Conservation (phyloP, 2,329 filamentous ascomycete species). For the Talaromyces sp. region DNA sequence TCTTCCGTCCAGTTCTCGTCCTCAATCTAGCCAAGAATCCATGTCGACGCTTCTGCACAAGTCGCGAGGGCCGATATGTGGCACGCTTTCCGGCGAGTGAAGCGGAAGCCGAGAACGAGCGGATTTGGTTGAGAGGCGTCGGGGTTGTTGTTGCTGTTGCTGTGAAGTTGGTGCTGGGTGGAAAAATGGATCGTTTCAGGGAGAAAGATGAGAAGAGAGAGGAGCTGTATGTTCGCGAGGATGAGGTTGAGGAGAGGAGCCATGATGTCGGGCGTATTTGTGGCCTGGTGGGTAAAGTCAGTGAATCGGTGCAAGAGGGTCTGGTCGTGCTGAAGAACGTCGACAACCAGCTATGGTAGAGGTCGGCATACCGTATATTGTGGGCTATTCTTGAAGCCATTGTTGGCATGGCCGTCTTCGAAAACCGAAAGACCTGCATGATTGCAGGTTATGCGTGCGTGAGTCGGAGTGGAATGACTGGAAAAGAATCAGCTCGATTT, state of each 20-base stretch:
- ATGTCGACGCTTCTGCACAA: constrained; percentile 60
- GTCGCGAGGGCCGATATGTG: constrained; percentile 58
- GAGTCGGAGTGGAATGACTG: background rate
- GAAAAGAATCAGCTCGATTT: background rate
- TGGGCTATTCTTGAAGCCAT: constrained; percentile 21
- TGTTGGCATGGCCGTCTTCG: constrained; percentile 27
- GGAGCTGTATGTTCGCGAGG: constrained; percentile 2
- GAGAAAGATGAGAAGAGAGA: constrained; percentile 4
- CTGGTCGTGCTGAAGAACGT: no score
- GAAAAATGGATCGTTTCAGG: background rate
- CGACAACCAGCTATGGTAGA: no score
- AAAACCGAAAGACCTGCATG: constrained; percentile 35
- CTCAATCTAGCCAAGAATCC: constrained; percentile 56
- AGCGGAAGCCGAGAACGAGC: constrained; percentile 44
- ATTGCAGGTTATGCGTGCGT: constrained; percentile 7
- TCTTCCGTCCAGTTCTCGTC: constrained; percentile 52
- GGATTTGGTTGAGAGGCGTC: constrained; percentile 25
- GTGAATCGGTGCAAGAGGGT: background rate
- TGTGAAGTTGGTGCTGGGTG: background rate
- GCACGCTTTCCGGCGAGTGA: constrained; percentile 45
- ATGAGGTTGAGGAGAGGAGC: background rate
- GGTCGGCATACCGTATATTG: constrained; percentile 2
- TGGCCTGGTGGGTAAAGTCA: background rate
- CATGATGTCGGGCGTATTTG: constrained; percentile 7
- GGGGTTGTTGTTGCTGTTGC: background rate